Percentiles rank a stretch among this genome's conserved stretches.
Conservation (phyloP, 106 monocot species). For the Agapanthus africanus region DNA sequence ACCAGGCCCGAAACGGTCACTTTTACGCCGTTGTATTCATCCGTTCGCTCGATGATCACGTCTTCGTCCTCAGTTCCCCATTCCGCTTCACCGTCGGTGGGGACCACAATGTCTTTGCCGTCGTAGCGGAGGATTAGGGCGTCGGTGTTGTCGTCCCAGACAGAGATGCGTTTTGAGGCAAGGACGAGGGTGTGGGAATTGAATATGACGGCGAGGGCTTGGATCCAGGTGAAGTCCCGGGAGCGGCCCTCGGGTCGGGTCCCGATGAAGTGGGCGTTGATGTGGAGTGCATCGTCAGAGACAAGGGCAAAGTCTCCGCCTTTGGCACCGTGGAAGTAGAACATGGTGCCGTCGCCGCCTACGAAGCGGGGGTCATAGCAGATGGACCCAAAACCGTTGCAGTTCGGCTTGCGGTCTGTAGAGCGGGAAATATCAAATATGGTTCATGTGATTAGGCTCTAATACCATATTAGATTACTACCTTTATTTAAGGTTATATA, state of each 20-base stretch:
- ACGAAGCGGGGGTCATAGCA: conserved; percentile 85
- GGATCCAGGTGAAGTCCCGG: conserved; percentile 92
- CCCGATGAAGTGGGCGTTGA: conserved; percentile 83
- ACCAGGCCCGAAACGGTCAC: conserved; percentile 42
- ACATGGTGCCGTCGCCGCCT: conserved; percentile 80
- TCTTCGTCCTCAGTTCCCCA: conserved; percentile 21
- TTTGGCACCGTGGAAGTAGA: conserved; percentile 81
- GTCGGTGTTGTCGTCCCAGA: conserved; percentile 45
- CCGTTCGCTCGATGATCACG: conserved; percentile 59
- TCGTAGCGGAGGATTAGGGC: conserved; percentile 40
- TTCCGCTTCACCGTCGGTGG: conserved; percentile 36
- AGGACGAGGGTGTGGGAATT: conserved; percentile 60
- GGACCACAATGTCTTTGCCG: conserved; percentile 23
- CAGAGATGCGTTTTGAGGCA: conserved; percentile 35
- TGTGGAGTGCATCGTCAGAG: conserved; percentile 59
- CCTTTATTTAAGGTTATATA: too few relatives aligned
- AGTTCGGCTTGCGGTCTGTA: conserved; percentile 63
- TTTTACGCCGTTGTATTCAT: conserved; percentile 31
- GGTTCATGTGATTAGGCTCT: too few relatives aligned
- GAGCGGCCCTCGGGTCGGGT: conserved; percentile 30
- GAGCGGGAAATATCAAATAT: too few relatives aligned
- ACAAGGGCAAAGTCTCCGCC: conserved; percentile 73
- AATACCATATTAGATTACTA: too few relatives aligned
- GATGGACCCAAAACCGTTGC: conserved; percentile 67
- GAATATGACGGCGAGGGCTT: conserved; percentile 65